These are phyloP conservation scores for Apostasia shenzhenica DNA, from an alignment of 106 monocot species.

Conservation along the genomic window DNA sequence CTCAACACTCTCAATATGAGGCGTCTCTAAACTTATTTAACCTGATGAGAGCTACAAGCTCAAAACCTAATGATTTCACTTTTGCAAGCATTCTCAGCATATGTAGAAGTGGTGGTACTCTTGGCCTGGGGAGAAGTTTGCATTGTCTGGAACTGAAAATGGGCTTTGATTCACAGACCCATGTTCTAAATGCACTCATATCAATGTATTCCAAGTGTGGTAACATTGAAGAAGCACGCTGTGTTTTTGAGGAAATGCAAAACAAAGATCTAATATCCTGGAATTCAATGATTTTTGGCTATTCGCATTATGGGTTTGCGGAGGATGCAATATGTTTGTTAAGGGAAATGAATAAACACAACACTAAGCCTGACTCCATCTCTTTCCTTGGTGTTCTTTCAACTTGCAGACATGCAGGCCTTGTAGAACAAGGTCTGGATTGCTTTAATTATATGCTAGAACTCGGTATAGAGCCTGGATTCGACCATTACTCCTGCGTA, in stretches of 20 bases:
- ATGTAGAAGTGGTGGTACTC: constrained; percentile 35
- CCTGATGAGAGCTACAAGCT: constrained; percentile 18
- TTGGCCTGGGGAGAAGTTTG: constrained; percentile 37
- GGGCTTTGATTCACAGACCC: constrained; percentile 30
- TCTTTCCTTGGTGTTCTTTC: constrained; percentile 49
- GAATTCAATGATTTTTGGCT: constrained; percentile 57
- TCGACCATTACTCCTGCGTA: constrained; percentile 52
- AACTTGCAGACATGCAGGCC: constrained; percentile 42
- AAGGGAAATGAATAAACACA: constrained; percentile 23
- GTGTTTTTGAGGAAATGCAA: constrained; percentile 27
- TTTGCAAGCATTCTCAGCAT: constrained; percentile 39
- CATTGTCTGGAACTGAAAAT: constrained; percentile 26
- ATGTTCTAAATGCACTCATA: constrained; percentile 43
- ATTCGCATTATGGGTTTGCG: constrained; percentile 42
- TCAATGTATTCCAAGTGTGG: constrained; percentile 59
- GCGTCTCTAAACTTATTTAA: constrained; percentile 28
- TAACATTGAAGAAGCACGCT: constrained; percentile 24
- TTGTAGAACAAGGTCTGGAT: constrained; percentile 24
- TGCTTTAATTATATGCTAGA: constrained; percentile 39
- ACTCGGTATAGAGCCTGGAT: constrained; percentile 26
- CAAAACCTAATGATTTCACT: constrained; percentile 50
- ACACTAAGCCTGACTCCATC: constrained; percentile 26
- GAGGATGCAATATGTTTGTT: constrained; percentile 25
- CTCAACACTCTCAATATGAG: constrained; percentile 25
- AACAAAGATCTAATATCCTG: constrained; percentile 42